Evolutionary conservation across 768 basidiomycete species (phyloP), one percentile per base, ranked within the genome.

Genomic region (Pilatotrama ljubarskyi): DNA sequence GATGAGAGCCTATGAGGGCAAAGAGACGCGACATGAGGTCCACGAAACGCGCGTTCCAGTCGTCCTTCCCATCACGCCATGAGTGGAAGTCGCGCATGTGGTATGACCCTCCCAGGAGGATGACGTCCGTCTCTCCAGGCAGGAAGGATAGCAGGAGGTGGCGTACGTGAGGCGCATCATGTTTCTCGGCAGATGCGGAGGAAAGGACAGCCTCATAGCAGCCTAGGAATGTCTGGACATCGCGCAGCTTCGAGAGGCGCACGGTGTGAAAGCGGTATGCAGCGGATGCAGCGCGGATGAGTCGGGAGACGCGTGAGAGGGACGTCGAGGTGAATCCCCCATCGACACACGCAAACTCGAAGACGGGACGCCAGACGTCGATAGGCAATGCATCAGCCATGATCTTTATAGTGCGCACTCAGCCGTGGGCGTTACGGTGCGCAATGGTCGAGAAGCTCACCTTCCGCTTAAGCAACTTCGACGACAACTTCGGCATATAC

Each of bases 61-160:
- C 22, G 4, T 25, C 20, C 37, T 61, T 61, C 8, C 8, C 48
- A 17, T 46, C 26, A 8, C 18, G 9, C 42, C 48, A 61, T 5
- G 60, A 55, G 25, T 46, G 15, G 49, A 18, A 29, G 42, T 61
- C 60, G 24, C 41, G 47, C 18, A 55, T 29, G 43, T 51, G 49
- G 36, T 5, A 55, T 6, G 44, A 15, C 2, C 41, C 47, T 32
- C 37, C 54, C 36, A 61, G 54, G 36, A 55, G n/a, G 13, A 40
- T 37, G 13, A 56, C n/a, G 26, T 61, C 60, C n/a, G 50, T 53
- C 42, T 51, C 32, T 13, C 43, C 35, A 6, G 60, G 54, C 20
- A 61, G 53, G 49, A 61, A 61, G 1, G 54, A 29, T 20, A 61
- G 50, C 11, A 61, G 32, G 3, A 61, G 49, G 40, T 51, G 54